phyloP scores from a whole-genome alignment of 164 flowering plant genomes.

The Santalum album region DNA sequence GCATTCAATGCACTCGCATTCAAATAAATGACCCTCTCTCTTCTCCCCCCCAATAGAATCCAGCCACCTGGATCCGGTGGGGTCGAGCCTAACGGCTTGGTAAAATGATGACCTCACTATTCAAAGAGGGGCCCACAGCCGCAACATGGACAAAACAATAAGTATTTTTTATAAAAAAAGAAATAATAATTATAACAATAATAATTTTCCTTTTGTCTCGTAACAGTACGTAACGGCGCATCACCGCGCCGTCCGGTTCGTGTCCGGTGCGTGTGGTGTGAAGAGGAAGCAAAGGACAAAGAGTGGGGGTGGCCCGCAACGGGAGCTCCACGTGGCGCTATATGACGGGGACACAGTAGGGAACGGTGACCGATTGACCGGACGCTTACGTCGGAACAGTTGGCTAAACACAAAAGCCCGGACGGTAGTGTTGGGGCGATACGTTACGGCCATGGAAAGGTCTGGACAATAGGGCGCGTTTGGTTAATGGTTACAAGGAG shows the following conservation, averaged over 20 bases:
- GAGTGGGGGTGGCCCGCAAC: not conserved
- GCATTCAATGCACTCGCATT: slow-evolving; percentile 26
- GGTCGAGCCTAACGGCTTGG: slow-evolving; percentile 37
- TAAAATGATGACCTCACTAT: slow-evolving; percentile 20
- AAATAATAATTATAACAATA: not conserved
- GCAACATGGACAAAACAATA: slow-evolving; percentile 6
- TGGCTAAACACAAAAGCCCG: too few relatives aligned
- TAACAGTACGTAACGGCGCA: slow-evolving; percentile 47
- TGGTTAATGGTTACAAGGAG: too few relatives aligned
- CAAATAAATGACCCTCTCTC: too few relatives aligned
- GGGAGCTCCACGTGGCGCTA: slow-evolving; percentile 19
- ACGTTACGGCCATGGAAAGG: too few relatives aligned
- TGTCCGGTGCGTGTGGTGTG: slow-evolving; percentile 44
- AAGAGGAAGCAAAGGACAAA: slow-evolving; percentile 30
- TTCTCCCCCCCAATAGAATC: not conserved
- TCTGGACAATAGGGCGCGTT: too few relatives aligned
- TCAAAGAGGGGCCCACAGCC: slow-evolving; percentile 28
- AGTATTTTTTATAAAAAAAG: too few relatives aligned
- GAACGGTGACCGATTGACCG: slow-evolving; percentile 3
- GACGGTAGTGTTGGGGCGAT: too few relatives aligned
- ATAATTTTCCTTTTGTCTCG: slow-evolving; percentile 10
- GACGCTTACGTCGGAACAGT: slow-evolving; percentile 16
- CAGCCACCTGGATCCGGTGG: slow-evolving; percentile 25
- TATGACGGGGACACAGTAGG: not conserved
- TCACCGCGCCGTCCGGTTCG: slow-evolving; percentile 71